Evolutionary conservation across 179 eudicot species (phyloP).

Genomic region (Silene noctiflora): DNA sequence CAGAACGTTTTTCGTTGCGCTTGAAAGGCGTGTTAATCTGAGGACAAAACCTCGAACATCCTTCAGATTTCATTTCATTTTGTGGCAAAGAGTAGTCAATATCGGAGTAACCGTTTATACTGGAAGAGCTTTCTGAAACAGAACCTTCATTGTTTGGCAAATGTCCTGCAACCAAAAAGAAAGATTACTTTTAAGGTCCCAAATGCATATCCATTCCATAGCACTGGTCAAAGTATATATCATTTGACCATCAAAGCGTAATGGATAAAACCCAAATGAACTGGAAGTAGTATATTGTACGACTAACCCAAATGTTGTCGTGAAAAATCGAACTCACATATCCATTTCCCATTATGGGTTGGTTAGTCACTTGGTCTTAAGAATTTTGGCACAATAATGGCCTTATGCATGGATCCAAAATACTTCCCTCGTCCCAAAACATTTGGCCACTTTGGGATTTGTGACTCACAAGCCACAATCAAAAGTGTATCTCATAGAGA

Average conservation of each 20-base stretch:
- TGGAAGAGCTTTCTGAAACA: constrained; percentile 60
- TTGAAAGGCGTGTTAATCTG: constrained; percentile 23
- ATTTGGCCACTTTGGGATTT: neutral
- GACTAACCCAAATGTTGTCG: neutral
- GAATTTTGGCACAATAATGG: neutral
- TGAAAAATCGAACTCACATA: too few relatives aligned
- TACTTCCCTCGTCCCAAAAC: neutral
- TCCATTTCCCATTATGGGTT: neutral
- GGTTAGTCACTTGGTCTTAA: neutral
- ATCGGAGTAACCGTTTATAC: constrained; percentile 46
- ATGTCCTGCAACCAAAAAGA: constrained; percentile 38
- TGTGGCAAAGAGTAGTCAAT: constrained; percentile 32
- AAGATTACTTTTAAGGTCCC: neutral
- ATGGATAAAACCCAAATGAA: neutral
- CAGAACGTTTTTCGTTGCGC: constrained; percentile 6
- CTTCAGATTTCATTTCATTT: constrained; percentile 22
- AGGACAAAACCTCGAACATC: constrained; percentile 47
- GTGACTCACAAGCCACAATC: neutral
- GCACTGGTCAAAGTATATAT: too few relatives aligned
- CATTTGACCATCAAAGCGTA: too few relatives aligned
- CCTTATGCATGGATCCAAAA: neutral
- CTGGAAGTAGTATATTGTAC: neutral
- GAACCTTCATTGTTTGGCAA: constrained; percentile 40
- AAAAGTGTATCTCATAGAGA: neutral
- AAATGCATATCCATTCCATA: too few relatives aligned